phyloP scores from a whole-genome alignment of 371 early-diverging fungal genomes.

The Rhizopus microsporus region DNA sequence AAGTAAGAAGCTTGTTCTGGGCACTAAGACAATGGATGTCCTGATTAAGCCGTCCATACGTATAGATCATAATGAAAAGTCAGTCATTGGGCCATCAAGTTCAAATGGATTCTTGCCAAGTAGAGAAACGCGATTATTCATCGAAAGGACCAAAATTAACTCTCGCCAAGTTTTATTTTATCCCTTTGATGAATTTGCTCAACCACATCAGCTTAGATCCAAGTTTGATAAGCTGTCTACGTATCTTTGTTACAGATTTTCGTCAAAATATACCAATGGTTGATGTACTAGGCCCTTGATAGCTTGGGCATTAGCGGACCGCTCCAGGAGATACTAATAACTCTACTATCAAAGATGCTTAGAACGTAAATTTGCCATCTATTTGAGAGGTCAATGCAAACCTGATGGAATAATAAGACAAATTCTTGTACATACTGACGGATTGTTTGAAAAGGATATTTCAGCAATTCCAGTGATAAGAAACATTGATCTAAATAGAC shows the following conservation, averaged over 20 bases:
- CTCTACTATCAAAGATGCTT: slow-evolving; percentile 14
- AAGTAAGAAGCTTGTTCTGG: slow-evolving; percentile 12
- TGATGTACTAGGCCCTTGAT: slow-evolving; percentile 14
- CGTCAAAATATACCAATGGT: slow-evolving; percentile 20
- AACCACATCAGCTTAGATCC: slow-evolving; percentile 6
- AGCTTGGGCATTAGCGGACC: slow-evolving; percentile 19
- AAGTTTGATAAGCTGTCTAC: background rate
- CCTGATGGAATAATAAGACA: too few species aligned
- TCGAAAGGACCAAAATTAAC: slow-evolving; percentile 11
- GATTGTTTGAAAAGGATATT: too few species aligned
- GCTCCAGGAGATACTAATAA: slow-evolving; percentile 10
- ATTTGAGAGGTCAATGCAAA: slow-evolving; percentile 18
- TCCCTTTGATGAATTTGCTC: slow-evolving; percentile 15
- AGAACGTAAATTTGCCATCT: slow-evolving; percentile 14
- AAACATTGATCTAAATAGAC: too few species aligned
- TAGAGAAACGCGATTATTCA: slow-evolving; percentile 9
- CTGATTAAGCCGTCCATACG: slow-evolving; percentile 13
- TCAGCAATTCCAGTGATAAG: too few species aligned
- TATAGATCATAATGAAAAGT: slow-evolving; percentile 10
- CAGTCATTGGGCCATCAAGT: slow-evolving; percentile 15
- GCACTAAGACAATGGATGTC: slow-evolving; percentile 13
- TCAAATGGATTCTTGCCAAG: slow-evolving; percentile 16
- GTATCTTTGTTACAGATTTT: background rate
- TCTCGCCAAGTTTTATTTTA: slow-evolving; percentile 17
- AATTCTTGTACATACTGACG: too few species aligned